Evolutionary conservation across 1,139 yeast genomes (phyloP).

Genomic region (Lodderomyces orthopsilosis): DNA sequence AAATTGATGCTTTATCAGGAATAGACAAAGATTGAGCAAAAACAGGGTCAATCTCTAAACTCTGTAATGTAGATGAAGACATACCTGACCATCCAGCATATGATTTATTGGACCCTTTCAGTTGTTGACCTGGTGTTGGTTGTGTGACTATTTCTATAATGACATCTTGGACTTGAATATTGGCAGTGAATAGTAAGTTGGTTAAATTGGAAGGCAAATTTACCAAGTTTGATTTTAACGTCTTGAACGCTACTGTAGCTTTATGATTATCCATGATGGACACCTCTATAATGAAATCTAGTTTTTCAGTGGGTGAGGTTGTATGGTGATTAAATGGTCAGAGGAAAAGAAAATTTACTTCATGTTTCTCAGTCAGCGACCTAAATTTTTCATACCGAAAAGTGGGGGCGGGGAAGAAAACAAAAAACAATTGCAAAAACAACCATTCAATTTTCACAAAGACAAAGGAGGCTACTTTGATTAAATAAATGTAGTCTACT

Average conservation of each 20-base stretch:
- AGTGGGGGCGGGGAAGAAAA: constrained; percentile 7
- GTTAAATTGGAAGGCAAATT: constrained; percentile 56
- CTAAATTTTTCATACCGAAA: constrained; percentile 3
- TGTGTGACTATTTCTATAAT: constrained; percentile 45
- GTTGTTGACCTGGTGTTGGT: constrained; percentile 11
- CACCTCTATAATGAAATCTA: too few species aligned
- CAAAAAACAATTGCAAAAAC: not conserved
- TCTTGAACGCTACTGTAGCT: constrained; percentile 28
- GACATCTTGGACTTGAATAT: constrained; percentile 59
- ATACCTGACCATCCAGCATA: constrained; percentile 88
- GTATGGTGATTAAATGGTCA: too few species aligned
- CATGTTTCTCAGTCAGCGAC: not conserved
- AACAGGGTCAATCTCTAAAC: constrained; percentile 40
- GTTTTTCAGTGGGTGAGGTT: too few species aligned
- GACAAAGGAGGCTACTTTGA: not conserved
- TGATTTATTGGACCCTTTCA: constrained; percentile 18
- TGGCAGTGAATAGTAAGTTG: constrained; percentile 49
- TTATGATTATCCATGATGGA: constrained; percentile 38
- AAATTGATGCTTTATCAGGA: constrained; percentile 41
- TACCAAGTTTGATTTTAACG: constrained; percentile 52
- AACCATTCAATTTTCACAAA: not conserved
- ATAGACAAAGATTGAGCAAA: constrained; percentile 50
- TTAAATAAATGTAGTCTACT: too few species aligned
- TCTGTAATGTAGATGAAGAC: constrained; percentile 31
- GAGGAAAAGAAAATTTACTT: not conserved